Base-by-base conservation (phyloP, 2,329 filamentous ascomycete species). In the Diplodia corticola region DNA sequence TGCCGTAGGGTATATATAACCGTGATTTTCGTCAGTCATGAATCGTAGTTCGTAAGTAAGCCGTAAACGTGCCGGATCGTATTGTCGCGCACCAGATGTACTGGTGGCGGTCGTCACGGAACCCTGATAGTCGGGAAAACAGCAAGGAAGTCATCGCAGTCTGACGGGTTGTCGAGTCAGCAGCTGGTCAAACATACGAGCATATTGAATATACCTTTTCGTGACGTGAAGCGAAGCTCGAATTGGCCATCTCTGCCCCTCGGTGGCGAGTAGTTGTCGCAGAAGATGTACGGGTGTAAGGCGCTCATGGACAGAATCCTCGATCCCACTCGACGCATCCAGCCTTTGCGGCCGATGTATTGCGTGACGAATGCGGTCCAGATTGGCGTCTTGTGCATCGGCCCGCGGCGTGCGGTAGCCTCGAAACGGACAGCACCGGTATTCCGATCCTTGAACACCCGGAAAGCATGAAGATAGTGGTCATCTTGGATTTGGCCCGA, bases 291-390 rank as follows among this genome's bases (percentile, higher is more conserved):
- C 3, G 82, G 83, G 53, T 81, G 80, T 33, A 87, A 75, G 54
- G 84, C 79, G n/a, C 79, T 77, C 24, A 88, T 73, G 26, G 83
- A 73, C 2, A 86, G 74, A 1, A 80, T 79, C 46, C 77, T 80
- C 1, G 78, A 59, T 1, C 77, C 78, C 0, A 80, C 70, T 12
- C 74, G 75, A 48, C 79, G 79, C 67, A 84, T 78, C 84, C 85
- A 87, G 37, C 75, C 76, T 5, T 74, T 78, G 61, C 79, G 76
- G 30, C 76, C 75, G 37, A 85, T 74, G 64, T 82, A 80, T 26
- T 80, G 75, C 1, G 82, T 83, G 22, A 86, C 78, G 68, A 86
- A 86, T 0, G 84, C 83, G 2, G 85, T 89, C 86, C 86, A 89
- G 65, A 88, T 83, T 0, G 86, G 86, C 2, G 84, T 83, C 22